A percentile compares a stretch with the other conserved stretches of the same genome.
Evolutionary conservation across 495 filamentous ascomycete species (phyloP).

Genomic region (Diplogelasinospora grovesii): DNA sequence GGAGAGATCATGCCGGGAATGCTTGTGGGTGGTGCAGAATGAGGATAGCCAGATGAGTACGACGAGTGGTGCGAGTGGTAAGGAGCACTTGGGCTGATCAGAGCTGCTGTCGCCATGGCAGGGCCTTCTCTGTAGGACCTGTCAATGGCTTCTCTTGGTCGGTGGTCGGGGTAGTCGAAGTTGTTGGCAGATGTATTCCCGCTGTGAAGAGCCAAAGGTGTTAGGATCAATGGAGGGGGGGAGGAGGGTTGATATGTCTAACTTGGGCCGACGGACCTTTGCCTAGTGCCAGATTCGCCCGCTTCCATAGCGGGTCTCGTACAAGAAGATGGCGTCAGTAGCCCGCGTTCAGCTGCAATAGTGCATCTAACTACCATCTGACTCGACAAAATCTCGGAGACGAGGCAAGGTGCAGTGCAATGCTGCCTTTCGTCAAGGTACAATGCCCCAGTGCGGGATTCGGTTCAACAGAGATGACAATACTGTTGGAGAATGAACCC

Average conservation of each 20-base stretch:
- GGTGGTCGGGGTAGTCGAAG: constrained; percentile 28
- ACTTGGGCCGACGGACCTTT: constrained; percentile 32
- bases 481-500: neutral
- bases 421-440: too few species aligned
- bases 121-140: constrained; percentile 32
- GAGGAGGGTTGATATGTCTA: neutral
- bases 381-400: neutral
- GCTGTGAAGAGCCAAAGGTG: constrained; percentile 14
- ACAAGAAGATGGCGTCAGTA: constrained; percentile 4
- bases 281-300: constrained; percentile 41
- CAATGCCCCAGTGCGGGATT: neutral
- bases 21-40: constrained; percentile 25
- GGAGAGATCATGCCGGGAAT: constrained; percentile 42
- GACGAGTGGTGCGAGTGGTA: constrained; percentile 30
- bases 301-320: constrained; percentile 44
- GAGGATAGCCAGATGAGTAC: constrained; percentile 32
- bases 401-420: too few species aligned
- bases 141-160: constrained; percentile 28
- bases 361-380: constrained; percentile 14
- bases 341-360: constrained; percentile 11
- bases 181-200: constrained; percentile 24
- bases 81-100: constrained; percentile 39
- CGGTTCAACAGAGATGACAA: neutral
- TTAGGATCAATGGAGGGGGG: constrained; percentile 7
- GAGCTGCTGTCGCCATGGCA: constrained; percentile 41